A percentile compares a stretch with the other conserved stretches of the same genome.
phyloP scores from a whole-genome alignment of 2,329 filamentous ascomycete species.

The Basipetospora chlamydospora region DNA sequence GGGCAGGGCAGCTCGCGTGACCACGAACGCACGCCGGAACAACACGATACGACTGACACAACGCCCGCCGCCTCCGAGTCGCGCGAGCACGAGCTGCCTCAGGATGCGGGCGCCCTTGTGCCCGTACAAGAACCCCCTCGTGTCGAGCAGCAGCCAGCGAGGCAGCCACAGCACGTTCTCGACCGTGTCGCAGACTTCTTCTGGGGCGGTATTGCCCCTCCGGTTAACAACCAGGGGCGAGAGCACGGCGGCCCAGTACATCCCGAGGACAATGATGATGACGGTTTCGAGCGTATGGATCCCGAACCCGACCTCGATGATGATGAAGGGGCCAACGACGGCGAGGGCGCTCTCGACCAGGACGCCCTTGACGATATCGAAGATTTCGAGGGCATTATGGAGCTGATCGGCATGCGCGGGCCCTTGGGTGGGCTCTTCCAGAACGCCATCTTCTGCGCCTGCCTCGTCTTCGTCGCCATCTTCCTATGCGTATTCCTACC shows the following conservation, averaged over 20 bases:
- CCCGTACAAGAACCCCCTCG: not conserved
- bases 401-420: conserved; percentile 91
- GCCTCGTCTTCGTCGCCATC: conserved; percentile 78
- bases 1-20: too few species aligned
- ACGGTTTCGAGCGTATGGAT: conserved; percentile 9
- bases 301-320: conserved; percentile 16
- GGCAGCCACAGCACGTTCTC: conserved; percentile 1
- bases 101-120: conserved; percentile 7
- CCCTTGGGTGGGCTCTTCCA: conserved; percentile 81
- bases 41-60: too few species aligned
- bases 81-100: too few species aligned
- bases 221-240: too few species aligned
- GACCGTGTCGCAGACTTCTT: conserved; percentile 39
- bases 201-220: conserved; percentile 38
- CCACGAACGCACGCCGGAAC: too few species aligned
- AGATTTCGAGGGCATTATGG: conserved; percentile 90
- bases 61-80: too few species aligned
- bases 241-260: too few species aligned
- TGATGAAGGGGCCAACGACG: conserved; percentile 25
- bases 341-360: conserved; percentile 46
- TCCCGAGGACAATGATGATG: conserved; percentile 24
- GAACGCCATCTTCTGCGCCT: conserved; percentile 85
- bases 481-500: conserved; percentile 78
- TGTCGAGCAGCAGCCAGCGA: too few species aligned
- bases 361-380: conserved; percentile 75